Evolutionary conservation across 75 land plant species (phyloP), one percentile per base, ranked within the genome.

Genomic region (Pinus taeda): DNA sequence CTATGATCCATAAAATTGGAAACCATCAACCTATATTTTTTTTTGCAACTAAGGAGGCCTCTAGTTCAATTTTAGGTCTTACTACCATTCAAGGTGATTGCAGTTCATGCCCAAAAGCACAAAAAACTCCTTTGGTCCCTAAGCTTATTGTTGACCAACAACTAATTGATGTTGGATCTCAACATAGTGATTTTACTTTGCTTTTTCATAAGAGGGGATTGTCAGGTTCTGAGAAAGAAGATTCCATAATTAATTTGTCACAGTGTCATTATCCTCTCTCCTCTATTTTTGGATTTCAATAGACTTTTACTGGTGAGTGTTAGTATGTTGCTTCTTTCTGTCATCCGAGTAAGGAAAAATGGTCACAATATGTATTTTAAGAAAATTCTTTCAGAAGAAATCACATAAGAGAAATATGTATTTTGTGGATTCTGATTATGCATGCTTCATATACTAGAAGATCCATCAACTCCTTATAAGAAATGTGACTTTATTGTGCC

Each of bases 391-490:
- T 26, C 26, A 0, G 26, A 0, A 26, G 26, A 26, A 26, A 26
- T 26, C 0, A 26, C 26, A 26, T 26, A 26, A 26, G 26, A 26
- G 26, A 26, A 76, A 7, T 80, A 80, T 80, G 81, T 75, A 37
- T 37, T 80, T 33, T 22, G 66, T 75, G 78, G 81, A 4, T 80
- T 37, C 45, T 20, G 4, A 63, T 80, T 75, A 45, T 80, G 81
- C 72, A 75, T 80, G 79, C 79, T 74, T 64, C 81, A 80, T 57
- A 75, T 80, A 26, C 37, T 80, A 60, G 81, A 80, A 56, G 78
- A 80, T 75, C 53, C 79, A 11, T 75, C 70, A 62, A 70, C 81
- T 65, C 81, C 78, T 53, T 80, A 80, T n/a, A 80, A 80, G 70
- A 78, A 80, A 24, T 80, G 81, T 57, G 78, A 75, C 63, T 80